Conservation (phyloP, 2,329 filamentous ascomycete species). For the Epichloe gansuensis region DNA sequence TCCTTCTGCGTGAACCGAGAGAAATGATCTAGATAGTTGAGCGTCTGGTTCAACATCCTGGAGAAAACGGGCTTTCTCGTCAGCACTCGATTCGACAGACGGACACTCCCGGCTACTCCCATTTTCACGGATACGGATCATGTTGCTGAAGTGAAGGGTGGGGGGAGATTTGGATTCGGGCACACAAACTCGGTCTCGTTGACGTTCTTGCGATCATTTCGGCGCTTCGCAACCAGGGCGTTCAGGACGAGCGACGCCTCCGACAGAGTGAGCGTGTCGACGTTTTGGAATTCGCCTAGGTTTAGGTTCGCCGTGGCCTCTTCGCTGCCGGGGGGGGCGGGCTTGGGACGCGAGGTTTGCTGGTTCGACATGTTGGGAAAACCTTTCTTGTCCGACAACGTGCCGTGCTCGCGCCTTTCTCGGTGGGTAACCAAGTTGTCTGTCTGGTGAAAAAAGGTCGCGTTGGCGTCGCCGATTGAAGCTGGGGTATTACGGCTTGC, state of each 20-base stretch:
- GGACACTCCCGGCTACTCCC: not conserved
- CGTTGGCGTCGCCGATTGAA: not conserved
- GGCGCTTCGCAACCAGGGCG: conserved; percentile 69
- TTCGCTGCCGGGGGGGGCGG: conserved; percentile 67
- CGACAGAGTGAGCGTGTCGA: conserved; percentile 81
- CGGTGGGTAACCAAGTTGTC: not conserved
- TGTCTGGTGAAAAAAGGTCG: not conserved
- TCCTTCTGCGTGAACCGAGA: conserved; percentile 92
- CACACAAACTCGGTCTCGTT: conserved; percentile 67
- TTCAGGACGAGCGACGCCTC: conserved; percentile 89
- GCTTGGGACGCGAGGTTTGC: conserved; percentile 53
- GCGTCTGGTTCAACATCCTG: conserved; percentile 75
- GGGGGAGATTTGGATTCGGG: too few species aligned
- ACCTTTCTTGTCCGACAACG: not conserved
- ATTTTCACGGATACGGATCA: too few species aligned
- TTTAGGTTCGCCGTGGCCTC: conserved; percentile 71
- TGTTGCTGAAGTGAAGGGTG: not conserved
- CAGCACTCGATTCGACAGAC: conserved; percentile 1
- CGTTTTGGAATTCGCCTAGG: conserved; percentile 86
- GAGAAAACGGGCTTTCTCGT: conserved; percentile 1
- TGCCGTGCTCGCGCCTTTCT: not conserved
- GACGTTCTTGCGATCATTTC: conserved; percentile 66
- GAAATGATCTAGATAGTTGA: conserved; percentile 89
- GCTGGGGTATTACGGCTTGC: not conserved
- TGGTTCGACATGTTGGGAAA: conserved; percentile 19